Percentiles rank a stretch among this genome's conserved stretches.
Conservation (phyloP, 176 grass and related monocot species). For the Oryza rufipogon region DNA sequence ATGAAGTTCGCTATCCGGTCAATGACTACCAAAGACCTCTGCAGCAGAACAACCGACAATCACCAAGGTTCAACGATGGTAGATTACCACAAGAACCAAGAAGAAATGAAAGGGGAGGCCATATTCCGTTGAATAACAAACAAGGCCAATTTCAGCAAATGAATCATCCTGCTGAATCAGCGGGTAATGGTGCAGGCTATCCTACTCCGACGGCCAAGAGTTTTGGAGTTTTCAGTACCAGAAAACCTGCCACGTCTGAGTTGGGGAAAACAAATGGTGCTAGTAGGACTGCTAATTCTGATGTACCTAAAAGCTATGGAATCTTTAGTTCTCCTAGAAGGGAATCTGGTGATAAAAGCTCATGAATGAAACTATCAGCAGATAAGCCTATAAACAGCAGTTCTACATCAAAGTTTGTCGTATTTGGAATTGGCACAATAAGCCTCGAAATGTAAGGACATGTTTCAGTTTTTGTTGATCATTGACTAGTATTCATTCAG, state of each 20-base stretch:
- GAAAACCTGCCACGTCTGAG: conserved; percentile 31
- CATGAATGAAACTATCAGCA: background rate
- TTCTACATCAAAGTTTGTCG: conserved; percentile 8
- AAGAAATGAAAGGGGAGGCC: conserved; percentile 42
- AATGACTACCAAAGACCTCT: conserved; percentile 16
- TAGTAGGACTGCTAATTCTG: background rate
- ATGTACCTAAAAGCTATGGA: conserved; percentile 40
- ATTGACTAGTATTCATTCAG: background rate
- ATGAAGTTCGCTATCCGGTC: background rate
- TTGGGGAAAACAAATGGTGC: conserved; percentile 23
- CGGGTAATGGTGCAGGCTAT: conserved; percentile 10
- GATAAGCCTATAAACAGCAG: conserved; percentile 1
- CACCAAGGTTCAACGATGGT: conserved; percentile 42
- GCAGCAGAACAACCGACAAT: background rate
- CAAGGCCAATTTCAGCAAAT: conserved; percentile 28
- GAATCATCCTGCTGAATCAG: background rate
- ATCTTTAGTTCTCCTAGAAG: conserved; percentile 35
- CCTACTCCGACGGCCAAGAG: conserved; percentile 28
- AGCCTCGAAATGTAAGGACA: conserved; percentile 5
- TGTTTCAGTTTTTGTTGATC: background rate
- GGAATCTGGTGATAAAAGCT: background rate
- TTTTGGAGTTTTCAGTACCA: conserved; percentile 47
- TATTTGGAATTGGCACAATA: conserved; percentile 19
- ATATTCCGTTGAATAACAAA: conserved; percentile 10
- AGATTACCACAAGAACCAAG: conserved; percentile 40